Evolutionary conservation across 164 flowering plant genomes (phyloP).

Genomic region (Sextonia rubra): DNA sequence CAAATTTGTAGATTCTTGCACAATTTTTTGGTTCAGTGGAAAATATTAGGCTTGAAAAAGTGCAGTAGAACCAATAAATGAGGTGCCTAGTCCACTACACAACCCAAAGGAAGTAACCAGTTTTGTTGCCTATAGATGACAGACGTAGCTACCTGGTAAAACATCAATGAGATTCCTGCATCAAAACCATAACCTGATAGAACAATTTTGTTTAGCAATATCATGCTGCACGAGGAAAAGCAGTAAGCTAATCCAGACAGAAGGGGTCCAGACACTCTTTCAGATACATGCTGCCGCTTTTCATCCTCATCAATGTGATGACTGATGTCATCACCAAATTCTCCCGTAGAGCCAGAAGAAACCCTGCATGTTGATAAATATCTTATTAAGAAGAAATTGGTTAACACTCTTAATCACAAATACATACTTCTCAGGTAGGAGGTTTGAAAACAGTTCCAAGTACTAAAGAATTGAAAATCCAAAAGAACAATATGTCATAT

Average conservation of each 20-base stretch:
- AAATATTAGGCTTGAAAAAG: too few relatives aligned
- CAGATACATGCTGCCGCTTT: conserved; percentile 36
- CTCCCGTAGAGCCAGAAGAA: conserved; percentile 27
- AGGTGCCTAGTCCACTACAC: background rate
- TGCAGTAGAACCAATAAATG: background rate
- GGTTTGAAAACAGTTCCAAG: too few relatives aligned
- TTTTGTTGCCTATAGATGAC: background rate
- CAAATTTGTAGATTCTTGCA: too few relatives aligned
- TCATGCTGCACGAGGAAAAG: conserved; percentile 85
- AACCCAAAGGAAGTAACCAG: background rate
- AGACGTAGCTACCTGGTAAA: conserved; percentile 56
- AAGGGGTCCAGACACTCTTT: conserved; percentile 49
- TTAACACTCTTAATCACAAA: too few relatives aligned
- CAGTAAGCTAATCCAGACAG: conserved; percentile 78
- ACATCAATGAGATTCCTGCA: conserved; percentile 82
- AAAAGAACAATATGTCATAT: too few relatives aligned
- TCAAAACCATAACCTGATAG: conserved; percentile 62
- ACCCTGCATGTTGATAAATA: conserved; percentile 23
- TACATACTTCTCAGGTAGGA: too few relatives aligned
- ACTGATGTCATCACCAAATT: conserved; percentile 9
- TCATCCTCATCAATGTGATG: conserved; percentile 22
- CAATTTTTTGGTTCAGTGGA: too few relatives aligned
- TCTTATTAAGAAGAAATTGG: background rate
- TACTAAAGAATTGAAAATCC: too few relatives aligned
- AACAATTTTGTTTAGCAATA: conserved; percentile 69